Evolutionary conservation across 768 basidiomycete genomes (phyloP), one percentile per base, ranked within the genome.

Genomic region (Candolleomyces aberdarensis): DNA sequence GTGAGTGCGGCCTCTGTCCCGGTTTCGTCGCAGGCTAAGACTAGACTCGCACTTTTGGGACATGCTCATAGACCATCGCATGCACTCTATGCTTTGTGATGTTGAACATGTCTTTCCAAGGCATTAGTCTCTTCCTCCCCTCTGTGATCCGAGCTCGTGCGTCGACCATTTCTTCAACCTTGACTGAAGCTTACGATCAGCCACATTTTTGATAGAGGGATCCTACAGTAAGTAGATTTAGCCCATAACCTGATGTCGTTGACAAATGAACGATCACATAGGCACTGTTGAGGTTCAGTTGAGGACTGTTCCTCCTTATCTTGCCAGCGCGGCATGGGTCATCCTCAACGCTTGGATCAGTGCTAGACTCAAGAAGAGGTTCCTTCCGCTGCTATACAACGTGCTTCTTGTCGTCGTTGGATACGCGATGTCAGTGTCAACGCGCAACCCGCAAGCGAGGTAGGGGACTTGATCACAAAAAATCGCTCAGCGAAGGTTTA

Each of bases 241-340:
- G 1, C 11, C 5, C 36, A 11, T 36, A 1, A 36, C 36, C 36
- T 36, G 36, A 5, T 11, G 11, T 36, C 11, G 3, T 6, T 6
- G 36, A 36, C 2, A 5, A 36, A 5, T 36, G 36, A 36, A 8
- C 11, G 1, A 11, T 36, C 26, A 3, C 36, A 19, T 55, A 22
- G 39, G n/a, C 20, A 56, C 46, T 56, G 11, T 82, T 14, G 70
- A 80, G 63, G 73, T 77, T 3, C 80, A 82, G 61, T 72, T 82
- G 10, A 75, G 78, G 5, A 80, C 79, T 14, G 80, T 82, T 0
- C 80, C 79, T 0, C 79, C 79, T 2, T 81, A 78, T 57, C 62
- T 78, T 14, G 74, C 76, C 3, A 75, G 73, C 17, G 74, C 70
- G 5, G 71, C 75, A 36, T 80, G 79, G 76, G 72, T 77, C 2